A percentile compares a stretch with the other conserved stretches of the same genome.
Conservation (phyloP, 208 protist species). For the Crithidia bombi region DNA sequence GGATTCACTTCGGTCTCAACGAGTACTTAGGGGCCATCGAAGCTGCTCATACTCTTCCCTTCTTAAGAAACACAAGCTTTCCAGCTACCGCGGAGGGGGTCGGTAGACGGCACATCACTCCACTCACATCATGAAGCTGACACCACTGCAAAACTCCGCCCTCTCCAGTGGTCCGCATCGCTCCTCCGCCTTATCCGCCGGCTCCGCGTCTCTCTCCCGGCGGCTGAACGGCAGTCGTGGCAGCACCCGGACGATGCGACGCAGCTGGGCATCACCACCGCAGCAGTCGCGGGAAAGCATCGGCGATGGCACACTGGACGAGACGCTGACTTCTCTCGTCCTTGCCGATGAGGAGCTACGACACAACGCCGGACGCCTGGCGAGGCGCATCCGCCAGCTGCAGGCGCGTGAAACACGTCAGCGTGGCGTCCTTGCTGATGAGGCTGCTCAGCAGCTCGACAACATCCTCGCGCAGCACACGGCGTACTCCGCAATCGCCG, state of each 20-base stretch:
- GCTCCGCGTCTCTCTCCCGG: not conserved
- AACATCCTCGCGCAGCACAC: slow-evolving; percentile 6
- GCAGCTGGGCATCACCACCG: not conserved
- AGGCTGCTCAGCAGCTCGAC: slow-evolving; percentile 16
- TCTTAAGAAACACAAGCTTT: too few species aligned
- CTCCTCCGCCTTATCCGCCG: not conserved
- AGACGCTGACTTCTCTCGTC: not conserved
- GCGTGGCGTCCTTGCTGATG: slow-evolving; percentile 24
- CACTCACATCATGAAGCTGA: not conserved
- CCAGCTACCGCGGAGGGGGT: too few species aligned
- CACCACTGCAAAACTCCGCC: not conserved
- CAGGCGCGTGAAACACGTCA: slow-evolving; percentile 32
- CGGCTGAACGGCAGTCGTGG: slow-evolving; percentile 1
- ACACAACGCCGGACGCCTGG: slow-evolving; percentile 11
- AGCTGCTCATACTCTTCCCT: too few species aligned
- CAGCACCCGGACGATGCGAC: not conserved
- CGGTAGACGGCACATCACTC: too few species aligned
- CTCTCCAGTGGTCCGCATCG: not conserved
- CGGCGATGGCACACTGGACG: slow-evolving; percentile 1
- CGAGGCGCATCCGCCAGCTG: slow-evolving; percentile 23
- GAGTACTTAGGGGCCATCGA: too few species aligned
- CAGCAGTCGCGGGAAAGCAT: slow-evolving; percentile 4
- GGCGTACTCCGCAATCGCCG: slow-evolving; percentile 13
- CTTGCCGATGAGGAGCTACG: slow-evolving; percentile 15
- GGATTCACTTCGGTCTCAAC: too few species aligned